Evolutionary conservation across 1,284 basidiomycete species (phyloP).

Genomic region (Sanghuangporus sanghuang): DNA sequence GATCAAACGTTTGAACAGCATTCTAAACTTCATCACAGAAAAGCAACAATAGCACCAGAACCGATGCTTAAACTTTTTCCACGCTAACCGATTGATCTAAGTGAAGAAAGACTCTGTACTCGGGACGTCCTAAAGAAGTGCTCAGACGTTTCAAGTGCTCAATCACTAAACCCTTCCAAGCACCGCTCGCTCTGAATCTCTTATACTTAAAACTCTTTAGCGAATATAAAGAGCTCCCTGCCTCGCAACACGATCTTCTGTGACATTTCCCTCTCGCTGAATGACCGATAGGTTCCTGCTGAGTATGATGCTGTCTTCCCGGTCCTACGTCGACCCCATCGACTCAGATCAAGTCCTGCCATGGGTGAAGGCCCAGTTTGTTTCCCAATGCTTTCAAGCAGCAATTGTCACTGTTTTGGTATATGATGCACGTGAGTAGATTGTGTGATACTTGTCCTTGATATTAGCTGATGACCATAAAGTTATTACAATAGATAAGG

Average conservation of each 20-base stretch:
- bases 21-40: too few relatives aligned
- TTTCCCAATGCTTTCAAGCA: background rate
- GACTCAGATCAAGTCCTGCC: background rate
- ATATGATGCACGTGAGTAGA: background rate
- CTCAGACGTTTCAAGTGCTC: too few relatives aligned
- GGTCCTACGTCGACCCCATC: background rate
- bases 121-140: too few relatives aligned
- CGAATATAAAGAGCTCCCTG: background rate
- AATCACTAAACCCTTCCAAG: too few relatives aligned
- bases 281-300: background rate
- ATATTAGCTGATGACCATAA: background rate
- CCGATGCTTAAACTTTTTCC: too few relatives aligned
- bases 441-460: background rate
- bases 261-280: background rate
- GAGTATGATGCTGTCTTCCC: constrained; percentile 9
- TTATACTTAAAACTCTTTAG: too few relatives aligned
- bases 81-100: too few relatives aligned
- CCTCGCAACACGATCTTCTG: too few relatives aligned
- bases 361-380: background rate
- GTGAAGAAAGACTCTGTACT: too few relatives aligned
- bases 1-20: too few relatives aligned
- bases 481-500: background rate
- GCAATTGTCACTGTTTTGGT: background rate
- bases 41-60: too few relatives aligned
- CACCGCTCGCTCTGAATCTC: too few relatives aligned